phyloP scores from a whole-genome alignment of 345 rosid genomes.

The Cardamine chenopodiifolia region DNA sequence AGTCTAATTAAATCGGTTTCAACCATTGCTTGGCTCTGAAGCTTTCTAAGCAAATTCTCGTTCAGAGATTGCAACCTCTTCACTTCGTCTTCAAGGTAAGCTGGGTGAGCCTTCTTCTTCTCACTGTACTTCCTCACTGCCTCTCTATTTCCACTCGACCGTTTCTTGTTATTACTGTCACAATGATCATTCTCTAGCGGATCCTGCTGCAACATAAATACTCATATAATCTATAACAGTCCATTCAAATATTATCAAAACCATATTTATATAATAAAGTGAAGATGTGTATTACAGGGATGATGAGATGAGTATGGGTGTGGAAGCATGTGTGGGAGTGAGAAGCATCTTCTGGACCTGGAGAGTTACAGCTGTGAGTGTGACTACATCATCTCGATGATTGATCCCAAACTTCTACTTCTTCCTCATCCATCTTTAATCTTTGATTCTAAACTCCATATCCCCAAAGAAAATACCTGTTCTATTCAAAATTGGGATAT shows the following conservation, averaged over 20 bases:
- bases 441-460: neutral
- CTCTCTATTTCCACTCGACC: conserved; percentile 68
- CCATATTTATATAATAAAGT: neutral
- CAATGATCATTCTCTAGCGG: conserved; percentile 47
- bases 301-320: conserved; percentile 57
- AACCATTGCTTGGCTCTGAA: conserved; percentile 56
- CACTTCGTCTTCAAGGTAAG: conserved; percentile 76
- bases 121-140: conserved; percentile 83
- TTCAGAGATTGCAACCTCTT: conserved; percentile 52
- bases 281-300: conserved; percentile 32
- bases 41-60: conserved; percentile 53
- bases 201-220: conserved; percentile 23
- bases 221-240: neutral
- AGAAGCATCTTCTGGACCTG: conserved; percentile 56
- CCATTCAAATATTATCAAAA: neutral
- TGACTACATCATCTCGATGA: conserved; percentile 57
- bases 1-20: conserved; percentile 64
- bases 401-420: neutral
- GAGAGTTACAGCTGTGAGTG: conserved; percentile 79
- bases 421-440: conserved; percentile 31
- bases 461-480: neutral
- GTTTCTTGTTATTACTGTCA: conserved; percentile 34
- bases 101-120: conserved; percentile 75
- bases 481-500: conserved; percentile 1
- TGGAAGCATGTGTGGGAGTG: conserved; percentile 80